Base-by-base conservation (phyloP, 2,329 filamentous ascomycete genomes). In the Aspergillus pseudotamarii region DNA sequence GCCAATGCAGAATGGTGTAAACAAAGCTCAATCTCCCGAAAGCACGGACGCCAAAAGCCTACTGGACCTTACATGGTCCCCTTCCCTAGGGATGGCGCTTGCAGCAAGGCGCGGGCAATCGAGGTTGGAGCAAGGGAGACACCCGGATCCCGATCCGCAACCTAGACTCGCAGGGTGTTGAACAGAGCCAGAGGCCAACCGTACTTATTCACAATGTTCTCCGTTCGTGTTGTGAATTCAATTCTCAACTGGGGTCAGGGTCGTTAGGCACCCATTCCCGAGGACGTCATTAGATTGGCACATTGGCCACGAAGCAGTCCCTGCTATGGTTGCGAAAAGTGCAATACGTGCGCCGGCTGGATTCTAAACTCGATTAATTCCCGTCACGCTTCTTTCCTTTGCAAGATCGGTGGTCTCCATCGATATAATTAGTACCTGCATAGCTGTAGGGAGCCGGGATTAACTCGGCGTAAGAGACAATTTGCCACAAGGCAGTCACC, bases 11-110 rank as follows among this genome's bases (percentile, higher is more conserved):
- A 65, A 62, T 60, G 60, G 68, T 72, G 70, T 78, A 78, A 78
- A 79, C 76, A 78, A 73, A 76, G 71, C 66, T 64, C 64, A 57
- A 68, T 60, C 61, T 68, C 63, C 69, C 67, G 55, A 62, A 67
- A 59, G 72, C 75, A 77, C 73, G 70, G 75, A 75, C 72, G 60
- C 64, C 69, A 71, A 69, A 70, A 70, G 69, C 71, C 73, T 74
- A 76, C 74, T 73, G 66, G 68, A 73, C 76, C 76, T 78, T 79
- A 74, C 76, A 78, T 78, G 67, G 68, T 73, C 65, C 70, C 70
- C 72, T 73, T 76, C 70, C 70, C 67, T 73, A 73, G 75, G 74
- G 71, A 75, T 74, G 71, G 67, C 59, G 64, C 58, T 69, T 66
- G 71, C 69, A 66, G 66, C 64, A 73, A 71, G 68, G 70, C 66